Percentiles rank a stretch among this genome's conserved stretches.
These are phyloP conservation scores for Datisca glomerata DNA, from an alignment of 306 rosid genomes.

Conservation along the genomic window DNA sequence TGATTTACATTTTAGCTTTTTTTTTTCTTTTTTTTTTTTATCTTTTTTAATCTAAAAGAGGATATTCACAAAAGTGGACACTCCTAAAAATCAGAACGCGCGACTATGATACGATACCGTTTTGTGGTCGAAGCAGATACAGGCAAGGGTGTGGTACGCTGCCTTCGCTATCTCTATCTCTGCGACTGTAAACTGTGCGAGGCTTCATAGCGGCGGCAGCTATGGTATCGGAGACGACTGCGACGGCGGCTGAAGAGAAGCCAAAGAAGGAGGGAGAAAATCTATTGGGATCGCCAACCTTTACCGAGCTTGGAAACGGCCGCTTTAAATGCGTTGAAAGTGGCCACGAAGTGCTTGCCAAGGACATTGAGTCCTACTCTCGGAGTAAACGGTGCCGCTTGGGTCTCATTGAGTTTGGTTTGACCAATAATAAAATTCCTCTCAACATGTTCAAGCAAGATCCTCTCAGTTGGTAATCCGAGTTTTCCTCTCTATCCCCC, in stretches of 20 bases:
- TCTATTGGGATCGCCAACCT: conserved; percentile 66
- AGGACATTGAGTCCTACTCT: conserved; percentile 59
- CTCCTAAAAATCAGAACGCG: too few relatives aligned
- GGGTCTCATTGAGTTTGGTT: conserved; percentile 64
- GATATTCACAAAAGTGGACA: too few relatives aligned
- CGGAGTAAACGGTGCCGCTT: conserved; percentile 74
- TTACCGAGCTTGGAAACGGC: conserved; percentile 52
- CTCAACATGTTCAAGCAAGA: conserved; percentile 74
- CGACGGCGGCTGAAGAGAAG: conserved; percentile 25
- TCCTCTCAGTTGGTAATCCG: conserved; percentile 61
- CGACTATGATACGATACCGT: too few relatives aligned
- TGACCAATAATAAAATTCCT: conserved; percentile 54
- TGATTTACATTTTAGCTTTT: too few relatives aligned
- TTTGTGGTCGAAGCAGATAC: too few relatives aligned
- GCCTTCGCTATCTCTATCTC: too few relatives aligned
- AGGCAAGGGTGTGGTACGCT: too few relatives aligned
- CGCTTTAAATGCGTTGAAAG: conserved; percentile 78
- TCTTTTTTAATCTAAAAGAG: too few relatives aligned
- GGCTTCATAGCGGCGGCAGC: too few relatives aligned
- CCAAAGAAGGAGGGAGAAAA: conserved; percentile 48
- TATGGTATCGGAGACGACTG: too few relatives aligned
- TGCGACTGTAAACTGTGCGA: too few relatives aligned
- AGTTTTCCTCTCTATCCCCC: not conserved
- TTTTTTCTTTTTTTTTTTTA: too few relatives aligned
- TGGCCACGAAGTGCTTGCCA: conserved; percentile 62